A percentile compares a stretch with the other conserved stretches of the same genome.
These are phyloP conservation scores for Amanita fuliginea DNA, from an alignment of 768 basidiomycete species.

Conservation along the genomic window DNA sequence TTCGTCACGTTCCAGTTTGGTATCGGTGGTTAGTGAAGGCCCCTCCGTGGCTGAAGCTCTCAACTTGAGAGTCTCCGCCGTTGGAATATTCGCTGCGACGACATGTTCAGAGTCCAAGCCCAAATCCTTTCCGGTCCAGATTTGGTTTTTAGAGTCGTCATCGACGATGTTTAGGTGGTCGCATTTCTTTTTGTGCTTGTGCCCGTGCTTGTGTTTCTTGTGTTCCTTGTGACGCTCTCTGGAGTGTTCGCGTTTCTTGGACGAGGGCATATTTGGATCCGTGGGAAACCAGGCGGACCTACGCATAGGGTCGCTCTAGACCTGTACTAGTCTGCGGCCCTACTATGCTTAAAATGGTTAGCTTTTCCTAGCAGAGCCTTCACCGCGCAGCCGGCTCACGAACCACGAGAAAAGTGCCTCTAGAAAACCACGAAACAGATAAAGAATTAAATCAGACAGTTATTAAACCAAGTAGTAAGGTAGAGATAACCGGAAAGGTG, in stretches of 20 bases:
- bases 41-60: slow-evolving; percentile 44
- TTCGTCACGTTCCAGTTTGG: slow-evolving; percentile 57
- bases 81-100: slow-evolving; percentile 65
- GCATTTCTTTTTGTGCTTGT: slow-evolving; percentile 27
- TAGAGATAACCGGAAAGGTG: no score
- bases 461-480: no score
- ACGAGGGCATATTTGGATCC: slow-evolving; percentile 19
- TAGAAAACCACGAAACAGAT: no score
- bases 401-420: no score
- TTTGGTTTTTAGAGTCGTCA: slow-evolving; percentile 63
- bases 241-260: slow-evolving; percentile 43
- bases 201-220: slow-evolving; percentile 17
- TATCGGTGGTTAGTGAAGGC: slow-evolving; percentile 27
- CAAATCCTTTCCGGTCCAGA: slow-evolving; percentile 87
- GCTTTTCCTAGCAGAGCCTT: no score
- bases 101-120: slow-evolving; percentile 69
- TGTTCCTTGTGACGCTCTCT: slow-evolving; percentile 32
- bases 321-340: no score
- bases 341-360: no score
- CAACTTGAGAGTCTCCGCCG: slow-evolving; percentile 58
- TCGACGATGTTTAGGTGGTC: slow-evolving; percentile 40
- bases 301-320: no score
- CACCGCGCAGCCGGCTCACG: no score
- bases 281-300: no score
- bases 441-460: no score